Evolutionary conservation across 2,329 filamentous ascomycete genomes (phyloP).

Genomic region (Acarospora socialis): DNA sequence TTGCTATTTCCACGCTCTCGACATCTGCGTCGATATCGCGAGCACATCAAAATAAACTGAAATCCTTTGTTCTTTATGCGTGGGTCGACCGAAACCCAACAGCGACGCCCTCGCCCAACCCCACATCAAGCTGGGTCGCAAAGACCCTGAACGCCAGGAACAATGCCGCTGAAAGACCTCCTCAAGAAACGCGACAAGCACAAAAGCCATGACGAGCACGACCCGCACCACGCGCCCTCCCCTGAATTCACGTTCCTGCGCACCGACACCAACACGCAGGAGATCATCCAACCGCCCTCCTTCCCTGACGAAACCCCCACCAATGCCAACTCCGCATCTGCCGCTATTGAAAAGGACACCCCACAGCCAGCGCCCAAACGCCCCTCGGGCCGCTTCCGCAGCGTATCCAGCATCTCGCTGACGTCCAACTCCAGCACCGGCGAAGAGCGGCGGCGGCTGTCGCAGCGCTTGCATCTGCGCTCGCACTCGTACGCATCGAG

Average conservation of each 20-base stretch:
- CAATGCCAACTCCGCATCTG: conserved; percentile 8
- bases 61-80: no score
- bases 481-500: conserved; percentile 35
- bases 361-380: conserved; percentile 20
- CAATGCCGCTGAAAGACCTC: conserved; percentile 46
- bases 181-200: conserved; percentile 49
- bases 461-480: conserved; percentile 53
- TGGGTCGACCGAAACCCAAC: no score
- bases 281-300: conserved; percentile 58
- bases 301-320: conserved; percentile 20
- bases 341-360: conserved; percentile 16
- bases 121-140: background rate
- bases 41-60: no score
- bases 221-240: conserved; percentile 25
- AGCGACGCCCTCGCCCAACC: background rate
- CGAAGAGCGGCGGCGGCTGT: conserved; percentile 32
- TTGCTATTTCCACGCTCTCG: no score
- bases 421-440: conserved; percentile 25
- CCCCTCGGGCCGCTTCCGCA: conserved; percentile 22
- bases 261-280: conserved; percentile 66
- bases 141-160: no score
- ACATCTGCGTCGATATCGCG: no score
- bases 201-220: conserved; percentile 19
- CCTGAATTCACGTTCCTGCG: conserved; percentile 73
- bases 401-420: conserved; percentile 21